Conservation (phyloP, 805 yeast genomes). For the Saccharomycopsis lassenensis region DNA sequence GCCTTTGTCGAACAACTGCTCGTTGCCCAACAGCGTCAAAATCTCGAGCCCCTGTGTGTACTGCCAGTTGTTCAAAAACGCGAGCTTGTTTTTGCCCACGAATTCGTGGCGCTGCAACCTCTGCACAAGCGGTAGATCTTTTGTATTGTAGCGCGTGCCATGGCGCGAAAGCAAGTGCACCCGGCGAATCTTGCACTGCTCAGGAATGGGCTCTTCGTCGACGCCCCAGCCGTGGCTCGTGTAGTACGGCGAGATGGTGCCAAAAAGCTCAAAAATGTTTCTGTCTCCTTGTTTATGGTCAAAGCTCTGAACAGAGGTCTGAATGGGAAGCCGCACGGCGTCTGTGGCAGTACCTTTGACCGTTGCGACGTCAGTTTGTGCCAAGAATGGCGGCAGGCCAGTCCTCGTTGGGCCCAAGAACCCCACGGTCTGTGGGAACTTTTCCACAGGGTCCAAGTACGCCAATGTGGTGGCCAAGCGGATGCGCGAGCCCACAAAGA, state of each 20-base stretch:
- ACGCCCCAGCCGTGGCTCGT: constrained; percentile 19
- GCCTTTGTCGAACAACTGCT: constrained; percentile 20
- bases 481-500: too few species aligned
- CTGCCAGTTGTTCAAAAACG: constrained; percentile 36
- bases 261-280: constrained; percentile 18
- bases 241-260: constrained; percentile 19
- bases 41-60: constrained; percentile 17
- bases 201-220: constrained; percentile 20
- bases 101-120: too few species aligned
- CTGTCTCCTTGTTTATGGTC: constrained; percentile 16
- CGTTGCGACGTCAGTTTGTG: constrained; percentile 11
- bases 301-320: constrained; percentile 17
- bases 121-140: constrained; percentile 22
- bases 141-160: constrained; percentile 67
- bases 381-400: constrained; percentile 17
- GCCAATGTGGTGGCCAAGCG: too few species aligned
- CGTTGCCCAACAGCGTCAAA: constrained; percentile 19
- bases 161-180: constrained; percentile 67
- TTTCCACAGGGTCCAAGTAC: too few species aligned
- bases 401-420: constrained; percentile 16
- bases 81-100: too few species aligned
- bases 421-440: constrained; percentile 2
- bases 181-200: constrained; percentile 45
- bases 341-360: constrained; percentile 10
- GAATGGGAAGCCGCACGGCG: constrained; percentile 17